Evolutionary conservation across 371 early-diverging fungal species (phyloP).

Genomic region (Dinochytrium kinnereticum): DNA sequence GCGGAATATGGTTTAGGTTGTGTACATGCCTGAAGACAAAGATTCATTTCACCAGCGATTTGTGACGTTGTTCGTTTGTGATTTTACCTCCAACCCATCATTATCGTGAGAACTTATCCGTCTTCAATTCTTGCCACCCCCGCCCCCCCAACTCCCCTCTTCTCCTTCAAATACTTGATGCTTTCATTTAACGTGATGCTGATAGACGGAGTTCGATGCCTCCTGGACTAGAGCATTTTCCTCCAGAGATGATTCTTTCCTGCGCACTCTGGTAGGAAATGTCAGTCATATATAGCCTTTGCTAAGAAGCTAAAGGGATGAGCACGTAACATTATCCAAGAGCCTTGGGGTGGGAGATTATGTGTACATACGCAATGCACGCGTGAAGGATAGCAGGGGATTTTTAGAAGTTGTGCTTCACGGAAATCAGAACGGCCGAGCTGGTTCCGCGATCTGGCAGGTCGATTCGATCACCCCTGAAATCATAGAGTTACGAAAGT

Average conservation of each 20-base stretch:
- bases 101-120: too few relatives aligned
- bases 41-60: too few relatives aligned
- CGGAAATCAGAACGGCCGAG: background rate
- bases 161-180: background rate
- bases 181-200: too few relatives aligned
- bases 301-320: background rate
- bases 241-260: background rate
- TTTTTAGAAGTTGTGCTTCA: background rate
- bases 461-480: too few relatives aligned
- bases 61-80: too few relatives aligned
- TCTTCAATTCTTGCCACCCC: too few relatives aligned
- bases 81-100: too few relatives aligned
- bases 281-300: background rate
- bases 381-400: background rate
- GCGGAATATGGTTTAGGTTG: too few relatives aligned
- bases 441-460: too few relatives aligned
- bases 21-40: too few relatives aligned
- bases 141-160: background rate
- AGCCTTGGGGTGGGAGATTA: background rate
- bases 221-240: background rate
- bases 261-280: background rate
- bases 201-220: background rate
- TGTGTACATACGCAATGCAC: background rate
- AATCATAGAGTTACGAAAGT: background rate
- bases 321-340: background rate